phyloP scores from a whole-genome alignment of 768 basidiomycete species.

The Gautieria morchelliformis region DNA sequence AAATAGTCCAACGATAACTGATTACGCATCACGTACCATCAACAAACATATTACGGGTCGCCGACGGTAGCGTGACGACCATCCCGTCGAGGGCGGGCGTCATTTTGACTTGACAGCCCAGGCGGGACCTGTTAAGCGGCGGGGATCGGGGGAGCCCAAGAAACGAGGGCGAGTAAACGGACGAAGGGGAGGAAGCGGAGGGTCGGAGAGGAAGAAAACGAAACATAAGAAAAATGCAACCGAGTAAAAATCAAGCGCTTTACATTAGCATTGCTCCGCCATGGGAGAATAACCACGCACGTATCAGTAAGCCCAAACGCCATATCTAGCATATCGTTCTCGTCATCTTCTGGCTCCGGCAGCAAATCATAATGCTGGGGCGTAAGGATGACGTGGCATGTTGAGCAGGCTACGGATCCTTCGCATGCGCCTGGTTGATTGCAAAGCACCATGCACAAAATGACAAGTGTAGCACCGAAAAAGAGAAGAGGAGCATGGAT shows the following conservation, averaged over 20 bases:
- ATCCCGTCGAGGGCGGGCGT: constrained; percentile 80
- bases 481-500: background rate
- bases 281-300: constrained; percentile 26
- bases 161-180: too few species aligned
- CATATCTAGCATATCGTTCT: constrained; percentile 98
- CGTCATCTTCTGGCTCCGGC: constrained; percentile 92
- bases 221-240: background rate
- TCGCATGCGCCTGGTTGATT: constrained; percentile 83
- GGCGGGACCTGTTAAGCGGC: constrained; percentile 26
- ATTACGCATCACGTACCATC: constrained; percentile 50
- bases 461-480: too few species aligned
- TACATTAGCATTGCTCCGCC: constrained; percentile 29
- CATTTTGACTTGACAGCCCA: constrained; percentile 49
- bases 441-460: too few species aligned
- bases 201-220: background rate
- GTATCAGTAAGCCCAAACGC: constrained; percentile 96
- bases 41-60: constrained; percentile 96
- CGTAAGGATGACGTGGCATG: constrained; percentile 87
- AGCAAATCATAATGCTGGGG: constrained; percentile 76
- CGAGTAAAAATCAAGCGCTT: background rate
- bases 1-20: too few species aligned
- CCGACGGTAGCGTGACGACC: constrained; percentile 74
- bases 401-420: constrained; percentile 93
- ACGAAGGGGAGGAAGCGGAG: too few species aligned
- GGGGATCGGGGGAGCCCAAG: too few species aligned